Base-by-base conservation (phyloP, 495 filamentous ascomycete genomes). In the Oleoguttula mirabilis region DNA sequence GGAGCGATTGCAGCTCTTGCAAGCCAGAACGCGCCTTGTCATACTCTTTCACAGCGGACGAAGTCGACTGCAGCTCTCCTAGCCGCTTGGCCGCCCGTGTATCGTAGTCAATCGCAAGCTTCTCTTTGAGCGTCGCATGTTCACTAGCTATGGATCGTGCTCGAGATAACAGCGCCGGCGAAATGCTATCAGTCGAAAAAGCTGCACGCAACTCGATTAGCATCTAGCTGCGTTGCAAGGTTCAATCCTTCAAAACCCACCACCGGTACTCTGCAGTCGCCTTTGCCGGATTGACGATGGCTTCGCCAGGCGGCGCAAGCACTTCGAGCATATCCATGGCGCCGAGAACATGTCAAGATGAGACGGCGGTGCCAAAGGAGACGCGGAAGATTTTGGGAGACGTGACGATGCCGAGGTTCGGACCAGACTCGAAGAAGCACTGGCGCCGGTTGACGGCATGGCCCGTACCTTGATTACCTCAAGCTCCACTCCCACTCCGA, bases 1-100 rank as follows among this genome's bases (percentile, higher is more conserved):
- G 50, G 16, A 38, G 19, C 19, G 25, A 19, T 23, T 43, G 30
- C 33, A 72, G 67, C 44, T 47, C 39, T 41, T 15, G 30, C 8
- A 43, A 40, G 28, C 37, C 42, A 56, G 71, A 61, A 11, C 65
- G 68, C 2, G 77, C 70, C 8, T 66, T 59, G 27, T 84, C 72
- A 58, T 76, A 90, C 58, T 85, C 75, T 52, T 72, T 74, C 45
- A 94, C 56, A 1, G 82, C 79, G 19, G 63, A 58, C 23, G 76
- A 71, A 7, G 93, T 72, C n/a, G 67, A 61, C 21, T 74, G 69
- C 30, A 92, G 61, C 57, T 93, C 83, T 32, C 88, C 87, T 2
- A 77, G 65, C 47, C 81, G 75, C 63, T 83, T 90, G 3, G 86
- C 84, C 3, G 71, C 66, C 47, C 73, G 75, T 0, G 71, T 56